These are phyloP conservation scores for Periconia sp. DNA, from an alignment of 2,329 filamentous ascomycete genomes.

Conservation along the genomic window DNA sequence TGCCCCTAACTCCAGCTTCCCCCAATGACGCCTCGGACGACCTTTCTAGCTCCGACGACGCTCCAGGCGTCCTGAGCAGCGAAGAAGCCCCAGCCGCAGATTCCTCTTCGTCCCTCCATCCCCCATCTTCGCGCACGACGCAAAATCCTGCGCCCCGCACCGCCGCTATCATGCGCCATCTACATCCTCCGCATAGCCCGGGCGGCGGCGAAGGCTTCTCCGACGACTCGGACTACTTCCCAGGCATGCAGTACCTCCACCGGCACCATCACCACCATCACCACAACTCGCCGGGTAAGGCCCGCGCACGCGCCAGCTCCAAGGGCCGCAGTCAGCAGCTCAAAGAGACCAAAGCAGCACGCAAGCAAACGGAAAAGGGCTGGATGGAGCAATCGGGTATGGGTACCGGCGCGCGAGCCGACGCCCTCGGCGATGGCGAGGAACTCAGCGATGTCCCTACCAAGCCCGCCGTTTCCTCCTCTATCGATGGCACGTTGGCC, in stretches of 20 bases:
- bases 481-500: not conserved
- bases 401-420: constrained; percentile 47
- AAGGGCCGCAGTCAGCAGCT: constrained; percentile 31
- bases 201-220: constrained; percentile 42
- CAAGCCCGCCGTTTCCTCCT: not conserved
- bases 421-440: constrained; percentile 48
- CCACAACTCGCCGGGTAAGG: constrained; percentile 19
- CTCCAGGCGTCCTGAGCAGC: constrained; percentile 11
- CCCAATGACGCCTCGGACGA: constrained; percentile 41
- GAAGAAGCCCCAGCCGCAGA: constrained; percentile 15
- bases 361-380: constrained; percentile 36
- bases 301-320: constrained; percentile 25
- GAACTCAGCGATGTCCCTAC: constrained; percentile 21
- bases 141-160: constrained; percentile 29
- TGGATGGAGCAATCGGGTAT: constrained; percentile 54
- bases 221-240: constrained; percentile 47
- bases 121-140: constrained; percentile 10
- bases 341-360: constrained; percentile 38
- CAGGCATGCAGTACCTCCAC: constrained; percentile 37
- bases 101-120: not conserved
- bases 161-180: constrained; percentile 32
- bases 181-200: constrained; percentile 24
- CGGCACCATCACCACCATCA: constrained; percentile 9
- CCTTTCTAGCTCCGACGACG: constrained; percentile 26
- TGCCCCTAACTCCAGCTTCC: constrained; percentile 34